Base-by-base conservation (phyloP, 768 basidiomycete species). In the Lactarius evosmus region DNA sequence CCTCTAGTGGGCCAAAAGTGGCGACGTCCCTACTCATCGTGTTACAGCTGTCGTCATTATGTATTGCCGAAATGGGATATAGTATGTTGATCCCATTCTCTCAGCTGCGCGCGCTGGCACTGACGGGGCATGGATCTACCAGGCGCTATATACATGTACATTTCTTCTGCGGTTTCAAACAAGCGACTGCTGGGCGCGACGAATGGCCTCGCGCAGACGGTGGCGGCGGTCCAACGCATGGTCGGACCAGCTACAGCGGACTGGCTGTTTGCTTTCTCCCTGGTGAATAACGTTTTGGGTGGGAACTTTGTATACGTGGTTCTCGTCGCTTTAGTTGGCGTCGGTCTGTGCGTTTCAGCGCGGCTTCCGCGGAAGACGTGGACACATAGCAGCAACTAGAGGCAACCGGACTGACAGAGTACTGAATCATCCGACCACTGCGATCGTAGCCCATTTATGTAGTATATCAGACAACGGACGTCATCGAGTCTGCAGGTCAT, bases 121-220 rank as follows among this genome's bases (percentile, higher is more conserved):
- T 32, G 27, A 52, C 51, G 11, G 9, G 2, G 34, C 8, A 34
- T 16, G 34, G 12, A 32, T 53, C 2, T 7, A 33, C 11, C 60
- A 88, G 88, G 87, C 27, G 82, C 85, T 50, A 73, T 88, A 27
- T 88, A 87, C 72, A 86, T 89, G 58, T 87, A 83, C 65, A 84
- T 90, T 62, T 78, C 82, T 11, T 82, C 82, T 6, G 78, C 87
- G 14, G 77, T 87, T 0, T 87, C 88, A 2, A 86, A 86, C 59
- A 79, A 79, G 29, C 80, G 82, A 12, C 82, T 84, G 8, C 78
- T 89, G 7, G 88, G 88, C 11, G 82, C 85, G 2, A 86, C 85
- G 22, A 88, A 89, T 66, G 88, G 88, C 61, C 30, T 75, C n/a
- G 70, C 71, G n/a, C 71, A 80, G 79, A 69, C 72, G 63, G 63